Conservation (phyloP, 2,329 filamentous ascomycete species). For the Rhynchosporium graminicola region DNA sequence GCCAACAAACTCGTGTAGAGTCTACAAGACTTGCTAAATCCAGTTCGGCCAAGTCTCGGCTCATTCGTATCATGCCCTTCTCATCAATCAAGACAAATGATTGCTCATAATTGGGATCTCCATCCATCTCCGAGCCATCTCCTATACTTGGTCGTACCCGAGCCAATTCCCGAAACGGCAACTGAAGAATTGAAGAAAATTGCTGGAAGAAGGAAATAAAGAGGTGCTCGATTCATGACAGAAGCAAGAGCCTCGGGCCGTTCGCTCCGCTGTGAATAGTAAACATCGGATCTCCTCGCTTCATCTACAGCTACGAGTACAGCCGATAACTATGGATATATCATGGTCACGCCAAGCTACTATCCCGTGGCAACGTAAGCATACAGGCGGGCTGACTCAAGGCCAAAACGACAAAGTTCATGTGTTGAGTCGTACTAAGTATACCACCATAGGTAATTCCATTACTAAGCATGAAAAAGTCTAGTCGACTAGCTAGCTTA, state of each 20-base stretch:
- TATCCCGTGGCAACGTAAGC: not conserved
- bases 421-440: not conserved
- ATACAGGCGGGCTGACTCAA: not conserved
- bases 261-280: conserved; percentile 4
- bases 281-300: not conserved
- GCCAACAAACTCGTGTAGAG: too few species aligned
- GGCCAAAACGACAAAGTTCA: not conserved
- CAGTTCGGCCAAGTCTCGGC: not conserved
- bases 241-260: conserved; percentile 4
- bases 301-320: not conserved
- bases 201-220: not conserved
- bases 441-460: not conserved
- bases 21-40: not conserved
- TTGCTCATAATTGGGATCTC: not conserved
- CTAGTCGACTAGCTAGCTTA: not conserved
- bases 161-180: not conserved
- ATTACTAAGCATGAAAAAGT: not conserved
- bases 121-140: not conserved
- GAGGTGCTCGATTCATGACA: conserved; percentile 1
- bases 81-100: not conserved
- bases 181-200: not conserved
- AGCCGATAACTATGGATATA: not conserved
- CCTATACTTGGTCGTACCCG: not conserved
- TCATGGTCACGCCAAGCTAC: not conserved
- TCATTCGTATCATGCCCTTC: not conserved